Evolutionary conservation across 805 yeast species (phyloP), one percentile per base, ranked within the genome.

Genomic region (Lipomyces orientalis): DNA sequence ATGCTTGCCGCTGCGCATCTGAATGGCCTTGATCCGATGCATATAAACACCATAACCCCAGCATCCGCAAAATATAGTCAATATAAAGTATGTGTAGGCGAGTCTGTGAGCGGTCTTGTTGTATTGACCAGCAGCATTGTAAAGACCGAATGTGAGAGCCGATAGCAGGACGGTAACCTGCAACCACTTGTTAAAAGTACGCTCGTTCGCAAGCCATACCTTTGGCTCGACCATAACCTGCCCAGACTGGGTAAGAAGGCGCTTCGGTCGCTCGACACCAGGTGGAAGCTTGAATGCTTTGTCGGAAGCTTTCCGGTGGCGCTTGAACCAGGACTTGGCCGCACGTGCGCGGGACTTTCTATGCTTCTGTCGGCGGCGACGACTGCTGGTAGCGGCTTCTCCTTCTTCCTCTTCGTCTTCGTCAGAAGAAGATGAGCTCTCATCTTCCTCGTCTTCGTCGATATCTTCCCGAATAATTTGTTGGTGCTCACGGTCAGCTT

Each of bases 131-230:
- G 87, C 86, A 0, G 97, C 88, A 54, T 88, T 86, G 81, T 91
- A 91, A 64, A 95, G 85, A 16, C 95, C 84, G 76, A 93, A 93
- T 0, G 98, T 92, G 74, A 95, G 81, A 0, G 93, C 88, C 25
- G 97, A 88, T 73, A 95, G 83, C 76, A 95, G 81, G 0, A 96
- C 87, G 14, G 97, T 90, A 29, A 94, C 94, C 70, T 90, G 93
- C 72, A 95, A 83, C 99, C 99, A 95, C 79, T 96, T 86, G 82
- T 91, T 89, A 81, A 93, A 94, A 2, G 99, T 95, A 79, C 99
- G 89, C 81, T 95, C 99, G 76, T 95, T 95, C 35, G 99, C 99
- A 71, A 95, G 84, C 98, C 98, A 95, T 14, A 95, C 99, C 77
- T 95, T 95, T 37, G 98, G 96, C 81, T 95, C 99, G 66, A 95